Evolutionary conservation across 805 yeast genomes (phyloP).

Genomic region (Yarrowia sp.): DNA sequence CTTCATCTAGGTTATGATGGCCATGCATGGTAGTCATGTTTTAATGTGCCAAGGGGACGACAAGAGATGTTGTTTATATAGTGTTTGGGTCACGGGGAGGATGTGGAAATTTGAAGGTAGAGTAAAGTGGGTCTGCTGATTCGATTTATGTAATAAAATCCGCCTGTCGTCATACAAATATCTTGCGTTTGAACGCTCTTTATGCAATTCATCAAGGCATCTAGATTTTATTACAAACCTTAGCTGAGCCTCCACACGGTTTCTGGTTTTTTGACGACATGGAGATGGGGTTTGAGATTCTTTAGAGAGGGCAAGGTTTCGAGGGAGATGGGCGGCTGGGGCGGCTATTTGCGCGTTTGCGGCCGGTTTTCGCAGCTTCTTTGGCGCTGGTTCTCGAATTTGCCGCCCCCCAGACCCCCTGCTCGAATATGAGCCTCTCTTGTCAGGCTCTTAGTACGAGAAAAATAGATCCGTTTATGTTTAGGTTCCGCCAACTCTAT

Average conservation of each 20-base stretch:
- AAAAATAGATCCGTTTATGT: neutral
- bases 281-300: constrained; percentile 1
- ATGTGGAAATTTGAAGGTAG: neutral
- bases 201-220: neutral
- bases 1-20: constrained; percentile 4
- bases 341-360: no score
- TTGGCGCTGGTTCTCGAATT: no score
- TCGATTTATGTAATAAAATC: neutral
- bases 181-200: no score
- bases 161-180: neutral
- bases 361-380: no score
- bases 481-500: neutral
- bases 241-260: neutral
- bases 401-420: no score
- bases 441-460: neutral
- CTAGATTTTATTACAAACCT: constrained; percentile 7
- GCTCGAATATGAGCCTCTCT: no score
- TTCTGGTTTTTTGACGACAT: neutral
- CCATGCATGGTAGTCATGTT: neutral
- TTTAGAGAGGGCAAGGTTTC: constrained; percentile 19
- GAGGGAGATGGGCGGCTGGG: neutral
- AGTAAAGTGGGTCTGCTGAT: neutral
- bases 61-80: no score
- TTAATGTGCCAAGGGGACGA: neutral
- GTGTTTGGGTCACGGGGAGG: neutral